phyloP scores from a whole-genome alignment of 2,329 filamentous ascomycete genomes.

The Monosporascus sp. region DNA sequence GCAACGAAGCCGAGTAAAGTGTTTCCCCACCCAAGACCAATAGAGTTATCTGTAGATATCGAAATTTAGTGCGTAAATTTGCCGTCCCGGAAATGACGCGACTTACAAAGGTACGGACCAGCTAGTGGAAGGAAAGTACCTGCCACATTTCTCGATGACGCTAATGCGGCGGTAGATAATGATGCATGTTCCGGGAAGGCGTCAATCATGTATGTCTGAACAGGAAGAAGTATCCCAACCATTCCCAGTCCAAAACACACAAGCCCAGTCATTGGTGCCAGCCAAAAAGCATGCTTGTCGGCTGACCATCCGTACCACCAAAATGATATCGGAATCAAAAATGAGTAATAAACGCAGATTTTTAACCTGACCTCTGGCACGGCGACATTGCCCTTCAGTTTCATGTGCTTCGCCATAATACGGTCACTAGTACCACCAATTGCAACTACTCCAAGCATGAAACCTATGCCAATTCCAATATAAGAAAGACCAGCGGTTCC shows the following conservation, averaged over 20 bases:
- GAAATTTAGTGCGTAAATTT: background rate
- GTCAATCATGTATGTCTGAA: slow-evolving; percentile 11
- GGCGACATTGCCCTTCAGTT: slow-evolving; percentile 1
- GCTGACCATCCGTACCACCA: slow-evolving; percentile 9
- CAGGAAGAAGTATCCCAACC: slow-evolving; percentile 9
- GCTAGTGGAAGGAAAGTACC: slow-evolving; percentile 11
- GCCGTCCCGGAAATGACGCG: background rate
- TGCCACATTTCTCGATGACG: slow-evolving; percentile 6
- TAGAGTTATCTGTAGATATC: slow-evolving; percentile 3
- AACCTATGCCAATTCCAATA: slow-evolving; percentile 8
- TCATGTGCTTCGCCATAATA: slow-evolving; percentile 6
- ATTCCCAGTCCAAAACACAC: slow-evolving; percentile 6
- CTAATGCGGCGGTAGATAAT: slow-evolving; percentile 8
- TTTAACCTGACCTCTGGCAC: slow-evolving; percentile 7
- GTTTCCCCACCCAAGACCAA: slow-evolving; percentile 10
- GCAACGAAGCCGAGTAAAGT: slow-evolving; percentile 6
- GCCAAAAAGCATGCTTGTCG: slow-evolving; percentile 7
- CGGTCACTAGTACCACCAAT: slow-evolving; percentile 6
- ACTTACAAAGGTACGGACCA: slow-evolving; percentile 8
- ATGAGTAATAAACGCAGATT: slow-evolving; percentile 8
- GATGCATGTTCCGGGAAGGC: slow-evolving; percentile 10
- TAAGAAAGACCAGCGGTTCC: slow-evolving; percentile 8
- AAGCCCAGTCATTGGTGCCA: slow-evolving; percentile 8
- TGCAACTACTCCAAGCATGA: slow-evolving; percentile 4
- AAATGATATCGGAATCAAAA: slow-evolving; percentile 9